These are phyloP conservation scores for Bolboschoenoplectus hybrid DNA, from an alignment of 202 grass and related monocot genomes.

Conservation along the genomic window DNA sequence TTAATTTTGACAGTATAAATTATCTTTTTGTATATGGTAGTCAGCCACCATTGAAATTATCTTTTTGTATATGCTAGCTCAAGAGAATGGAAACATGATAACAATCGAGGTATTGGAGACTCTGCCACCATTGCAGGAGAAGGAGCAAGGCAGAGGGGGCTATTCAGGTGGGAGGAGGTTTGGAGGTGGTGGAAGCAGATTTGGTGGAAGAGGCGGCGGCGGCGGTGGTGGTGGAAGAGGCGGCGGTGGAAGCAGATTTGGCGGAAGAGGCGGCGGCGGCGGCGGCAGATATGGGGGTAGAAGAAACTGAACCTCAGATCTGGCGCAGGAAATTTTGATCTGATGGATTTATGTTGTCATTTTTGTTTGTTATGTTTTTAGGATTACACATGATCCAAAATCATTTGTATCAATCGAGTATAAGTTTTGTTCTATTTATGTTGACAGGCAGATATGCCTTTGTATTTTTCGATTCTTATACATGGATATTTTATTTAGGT, in stretches of 20 bases:
- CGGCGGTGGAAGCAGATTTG: conserved; percentile 46
- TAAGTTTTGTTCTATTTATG: conserved; percentile 49
- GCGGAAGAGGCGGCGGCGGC: conserved; percentile 50
- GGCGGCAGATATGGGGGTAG: conserved; percentile 60
- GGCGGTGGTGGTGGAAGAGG: conserved; percentile 48
- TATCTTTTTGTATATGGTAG: background rate
- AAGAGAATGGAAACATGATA: conserved; percentile 61
- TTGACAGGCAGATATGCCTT: background rate
- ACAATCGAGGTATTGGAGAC: conserved; percentile 71
- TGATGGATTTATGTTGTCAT: conserved; percentile 22
- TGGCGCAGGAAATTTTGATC: conserved; percentile 22
- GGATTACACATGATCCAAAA: conserved; percentile 35
- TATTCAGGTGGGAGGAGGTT: conserved; percentile 53
- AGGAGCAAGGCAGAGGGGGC: conserved; percentile 58
- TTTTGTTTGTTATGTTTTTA: conserved; percentile 25
- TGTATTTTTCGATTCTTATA: conserved; percentile 23
- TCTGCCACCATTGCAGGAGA: conserved; percentile 84
- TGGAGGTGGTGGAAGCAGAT: conserved; percentile 52
- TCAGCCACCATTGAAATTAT: background rate
- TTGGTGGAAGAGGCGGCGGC: conserved; percentile 52
- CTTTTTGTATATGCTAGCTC: conserved; percentile 39
- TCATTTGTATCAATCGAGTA: conserved; percentile 46
- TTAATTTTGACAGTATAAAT: background rate
- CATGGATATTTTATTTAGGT: background rate
- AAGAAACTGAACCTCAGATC: conserved; percentile 42